Conservation (phyloP, 2,329 filamentous ascomycete species). For the Ophiostoma ulmi region DNA sequence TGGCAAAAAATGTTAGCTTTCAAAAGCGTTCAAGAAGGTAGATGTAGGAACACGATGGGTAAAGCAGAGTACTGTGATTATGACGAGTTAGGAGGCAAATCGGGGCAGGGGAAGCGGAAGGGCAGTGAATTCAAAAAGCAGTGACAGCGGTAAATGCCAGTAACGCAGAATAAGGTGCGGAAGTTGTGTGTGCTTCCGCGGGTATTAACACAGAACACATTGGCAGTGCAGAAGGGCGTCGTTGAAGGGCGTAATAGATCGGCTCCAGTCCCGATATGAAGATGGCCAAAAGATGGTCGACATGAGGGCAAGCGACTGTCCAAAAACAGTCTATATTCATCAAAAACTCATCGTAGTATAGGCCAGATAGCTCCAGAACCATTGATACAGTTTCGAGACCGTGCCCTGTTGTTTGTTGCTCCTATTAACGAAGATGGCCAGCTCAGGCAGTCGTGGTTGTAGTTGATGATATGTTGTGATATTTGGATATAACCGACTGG, state of each 20-base stretch:
- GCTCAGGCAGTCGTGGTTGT: not conserved
- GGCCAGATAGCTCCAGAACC: not conserved
- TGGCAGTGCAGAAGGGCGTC: not conserved
- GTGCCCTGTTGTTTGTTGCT: not conserved
- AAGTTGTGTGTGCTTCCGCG: not conserved
- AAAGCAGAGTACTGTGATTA: not conserved
- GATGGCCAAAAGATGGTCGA: not conserved
- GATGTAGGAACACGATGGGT: not conserved
- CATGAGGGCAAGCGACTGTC: not conserved
- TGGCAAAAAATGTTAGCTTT: slow-evolving; percentile 8
- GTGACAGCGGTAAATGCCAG: not conserved
- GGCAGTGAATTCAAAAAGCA: not conserved
- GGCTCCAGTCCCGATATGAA: not conserved
- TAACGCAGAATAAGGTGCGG: not conserved
- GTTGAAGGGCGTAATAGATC: not conserved
- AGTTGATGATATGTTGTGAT: not conserved
- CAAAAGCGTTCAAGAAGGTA: not conserved
- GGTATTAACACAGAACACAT: not conserved
- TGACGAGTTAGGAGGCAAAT: not conserved
- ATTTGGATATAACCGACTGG: not conserved
- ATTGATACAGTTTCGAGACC: not conserved
- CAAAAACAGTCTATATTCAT: not conserved
- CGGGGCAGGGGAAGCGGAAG: not conserved
- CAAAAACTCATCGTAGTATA: not conserved
- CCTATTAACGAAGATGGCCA: not conserved